A percentile compares a stretch with the other conserved stretches of the same genome.
These are phyloP conservation scores for Camelina sativa DNA, from an alignment of 345 rosid genomes.

Conservation along the genomic window DNA sequence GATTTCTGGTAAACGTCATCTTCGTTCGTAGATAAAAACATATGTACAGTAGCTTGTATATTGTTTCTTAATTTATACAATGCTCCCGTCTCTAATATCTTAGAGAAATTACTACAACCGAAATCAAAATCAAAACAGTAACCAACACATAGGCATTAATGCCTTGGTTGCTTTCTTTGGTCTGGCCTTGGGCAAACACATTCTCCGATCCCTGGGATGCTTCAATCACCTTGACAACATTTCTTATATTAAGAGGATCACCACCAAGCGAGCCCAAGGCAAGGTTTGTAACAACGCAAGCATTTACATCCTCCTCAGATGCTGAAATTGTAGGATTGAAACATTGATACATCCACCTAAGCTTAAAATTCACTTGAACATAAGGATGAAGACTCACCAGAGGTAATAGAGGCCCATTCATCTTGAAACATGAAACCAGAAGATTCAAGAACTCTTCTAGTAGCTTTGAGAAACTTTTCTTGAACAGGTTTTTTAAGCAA, in stretches of 20 bases:
- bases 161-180: background rate
- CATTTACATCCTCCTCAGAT: slow-evolving; percentile 79
- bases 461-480: slow-evolving; percentile 56
- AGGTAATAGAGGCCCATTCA: slow-evolving; percentile 80
- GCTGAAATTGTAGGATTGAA: no score
- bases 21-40: background rate
- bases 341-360: no score
- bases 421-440: slow-evolving; percentile 75
- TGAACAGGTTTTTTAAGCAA: slow-evolving; percentile 34
- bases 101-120: no score
- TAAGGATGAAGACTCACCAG: slow-evolving; percentile 49
- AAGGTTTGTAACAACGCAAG: slow-evolving; percentile 86
- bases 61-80: no score
- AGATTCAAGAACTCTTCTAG: slow-evolving; percentile 53
- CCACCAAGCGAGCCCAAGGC: slow-evolving; percentile 80
- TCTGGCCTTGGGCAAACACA: background rate
- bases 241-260: slow-evolving; percentile 54
- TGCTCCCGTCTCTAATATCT: no score
- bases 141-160: no score
- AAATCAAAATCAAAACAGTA: no score
- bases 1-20: slow-evolving; percentile 68
- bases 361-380: no score
- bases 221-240: background rate
- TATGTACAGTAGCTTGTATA: background rate
- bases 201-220: background rate